phyloP scores from a whole-genome alignment of 768 basidiomycete species.

The Clitopilus hobsonii region DNA sequence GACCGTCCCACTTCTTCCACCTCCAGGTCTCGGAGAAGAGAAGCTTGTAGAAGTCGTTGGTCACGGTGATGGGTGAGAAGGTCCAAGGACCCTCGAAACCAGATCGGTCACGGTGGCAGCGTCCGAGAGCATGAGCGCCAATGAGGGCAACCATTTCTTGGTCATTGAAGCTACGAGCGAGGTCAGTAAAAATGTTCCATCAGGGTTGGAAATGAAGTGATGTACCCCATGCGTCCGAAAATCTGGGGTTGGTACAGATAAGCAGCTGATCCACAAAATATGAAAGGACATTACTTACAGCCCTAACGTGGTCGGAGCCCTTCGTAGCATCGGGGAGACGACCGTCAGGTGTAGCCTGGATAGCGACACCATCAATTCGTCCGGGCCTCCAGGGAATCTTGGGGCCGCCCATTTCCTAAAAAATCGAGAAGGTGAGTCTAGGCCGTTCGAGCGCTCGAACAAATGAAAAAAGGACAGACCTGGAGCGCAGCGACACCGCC shows the following conservation, averaged over 20 bases:
- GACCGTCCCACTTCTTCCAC: conserved; percentile 95
- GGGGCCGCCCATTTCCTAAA: conserved; percentile 86
- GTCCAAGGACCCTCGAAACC: conserved; percentile 94
- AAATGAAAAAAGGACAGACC: conserved; percentile 21
- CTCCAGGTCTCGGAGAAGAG: conserved; percentile 86
- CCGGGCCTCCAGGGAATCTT: conserved; percentile 93
- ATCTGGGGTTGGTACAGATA: conserved; percentile 37
- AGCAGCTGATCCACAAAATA: conserved; percentile 1
- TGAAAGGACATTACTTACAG: conserved; percentile 35
- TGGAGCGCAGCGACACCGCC: conserved; percentile 88
- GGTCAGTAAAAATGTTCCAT: neutral
- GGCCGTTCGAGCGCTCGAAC: neutral
- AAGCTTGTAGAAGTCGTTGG: conserved; percentile 84
- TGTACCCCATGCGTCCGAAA: conserved; percentile 85
- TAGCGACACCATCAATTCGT: conserved; percentile 79
- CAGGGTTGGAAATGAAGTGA: neutral
- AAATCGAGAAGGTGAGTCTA: neutral
- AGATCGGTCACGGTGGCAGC: conserved; percentile 83
- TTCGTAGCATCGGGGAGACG: conserved; percentile 86
- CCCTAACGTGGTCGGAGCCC: conserved; percentile 80
- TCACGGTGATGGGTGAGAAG: conserved; percentile 85
- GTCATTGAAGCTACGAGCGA: conserved; percentile 67
- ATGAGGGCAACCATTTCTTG: conserved; percentile 95
- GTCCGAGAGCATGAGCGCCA: conserved; percentile 93
- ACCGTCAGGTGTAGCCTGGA: conserved; percentile 78